Conservation (phyloP, 2,329 filamentous ascomycete genomes). For the Verticillium isaacii region DNA sequence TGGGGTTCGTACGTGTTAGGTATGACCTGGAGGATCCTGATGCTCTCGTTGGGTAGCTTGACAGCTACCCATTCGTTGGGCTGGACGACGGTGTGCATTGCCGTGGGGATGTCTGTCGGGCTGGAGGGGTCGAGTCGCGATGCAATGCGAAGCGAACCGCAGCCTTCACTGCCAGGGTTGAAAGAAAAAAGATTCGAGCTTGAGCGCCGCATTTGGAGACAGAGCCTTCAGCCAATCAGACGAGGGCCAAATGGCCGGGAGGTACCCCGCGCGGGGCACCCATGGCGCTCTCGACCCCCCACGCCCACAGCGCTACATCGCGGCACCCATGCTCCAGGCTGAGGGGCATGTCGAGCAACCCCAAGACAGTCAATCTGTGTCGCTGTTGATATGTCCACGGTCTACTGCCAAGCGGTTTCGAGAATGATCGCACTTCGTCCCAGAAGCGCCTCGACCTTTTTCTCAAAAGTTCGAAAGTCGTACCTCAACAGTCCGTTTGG, state of each 20-base stretch:
- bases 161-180: background rate
- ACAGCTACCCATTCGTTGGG: slow-evolving; percentile 58
- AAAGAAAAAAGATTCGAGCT: slow-evolving; percentile 1
- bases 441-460: too few relatives aligned
- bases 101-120: background rate
- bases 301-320: background rate
- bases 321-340: background rate
- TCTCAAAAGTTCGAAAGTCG: too few relatives aligned
- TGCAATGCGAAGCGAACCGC: background rate
- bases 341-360: background rate
- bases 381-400: too few relatives aligned
- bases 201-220: background rate
- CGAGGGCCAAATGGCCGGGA: background rate
- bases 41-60: slow-evolving; percentile 53
- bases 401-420: too few relatives aligned
- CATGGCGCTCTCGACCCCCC: background rate
- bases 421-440: too few relatives aligned
- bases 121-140: background rate
- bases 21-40: slow-evolving; percentile 51
- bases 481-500: too few relatives aligned
- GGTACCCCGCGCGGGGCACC: slow-evolving; percentile 12
- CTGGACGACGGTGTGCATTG: slow-evolving; percentile 42
- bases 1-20: slow-evolving; percentile 51
- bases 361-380: too few relatives aligned
- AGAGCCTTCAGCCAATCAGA: slow-evolving; percentile 3